Conservation (phyloP, 768 basidiomycete genomes). For the Lactarius psammicola region DNA sequence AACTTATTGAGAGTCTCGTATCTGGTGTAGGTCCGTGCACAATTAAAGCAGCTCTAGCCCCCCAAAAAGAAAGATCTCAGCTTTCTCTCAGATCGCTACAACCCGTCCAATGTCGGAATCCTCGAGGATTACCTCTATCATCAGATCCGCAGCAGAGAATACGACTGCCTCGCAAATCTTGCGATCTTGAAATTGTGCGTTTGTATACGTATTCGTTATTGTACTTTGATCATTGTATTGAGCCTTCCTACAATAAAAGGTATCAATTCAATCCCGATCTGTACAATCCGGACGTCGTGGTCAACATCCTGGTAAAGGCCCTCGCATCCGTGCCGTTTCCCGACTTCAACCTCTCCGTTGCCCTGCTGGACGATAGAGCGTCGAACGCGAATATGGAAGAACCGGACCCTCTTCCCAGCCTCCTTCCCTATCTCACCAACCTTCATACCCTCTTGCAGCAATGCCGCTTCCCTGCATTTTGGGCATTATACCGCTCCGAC, state of each 20-base stretch:
- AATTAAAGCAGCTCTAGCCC: neutral
- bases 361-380: conserved; percentile 79
- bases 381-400: conserved; percentile 61
- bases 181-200: conserved; percentile 89
- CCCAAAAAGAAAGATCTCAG: neutral
- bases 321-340: conserved; percentile 81
- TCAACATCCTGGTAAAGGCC: conserved; percentile 93
- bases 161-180: conserved; percentile 93
- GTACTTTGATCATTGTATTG: conserved; percentile 4
- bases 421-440: conserved; percentile 65
- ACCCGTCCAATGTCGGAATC: conserved; percentile 88
- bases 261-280: conserved; percentile 97
- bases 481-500: conserved; percentile 70
- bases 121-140: conserved; percentile 97
- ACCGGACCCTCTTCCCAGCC: conserved; percentile 72
- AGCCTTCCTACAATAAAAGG: conserved; percentile 40
- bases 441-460: conserved; percentile 72
- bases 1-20: conserved; percentile 87
- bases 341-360: conserved; percentile 93
- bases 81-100: conserved; percentile 80
- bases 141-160: conserved; percentile 87
- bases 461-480: conserved; percentile 87
- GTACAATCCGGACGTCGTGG: conserved; percentile 88
- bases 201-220: conserved; percentile 15
- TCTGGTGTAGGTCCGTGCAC: conserved; percentile 75